Evolutionary conservation across 768 basidiomycete species (phyloP).

Genomic region (Termitomyces sp.): DNA sequence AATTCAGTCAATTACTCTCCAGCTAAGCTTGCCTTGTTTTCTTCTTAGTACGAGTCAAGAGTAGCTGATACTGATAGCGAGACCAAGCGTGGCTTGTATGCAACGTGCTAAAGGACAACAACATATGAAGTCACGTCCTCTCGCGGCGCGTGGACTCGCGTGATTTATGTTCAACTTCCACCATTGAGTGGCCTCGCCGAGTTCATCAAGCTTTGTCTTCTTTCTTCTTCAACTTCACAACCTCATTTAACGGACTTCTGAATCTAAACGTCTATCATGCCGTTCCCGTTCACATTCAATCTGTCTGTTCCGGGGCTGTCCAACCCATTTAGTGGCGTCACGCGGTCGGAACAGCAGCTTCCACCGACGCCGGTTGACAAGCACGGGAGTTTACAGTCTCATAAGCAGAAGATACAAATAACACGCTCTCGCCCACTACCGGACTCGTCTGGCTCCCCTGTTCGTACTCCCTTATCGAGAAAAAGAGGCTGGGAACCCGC

Average conservation of each 20-base stretch:
- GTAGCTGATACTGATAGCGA: neutral
- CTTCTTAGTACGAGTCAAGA: too few species aligned
- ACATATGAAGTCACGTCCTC: neutral
- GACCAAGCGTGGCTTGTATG: too few species aligned
- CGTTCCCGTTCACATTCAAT: conserved; percentile 70
- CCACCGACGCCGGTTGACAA: conserved; percentile 14
- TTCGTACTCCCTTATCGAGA: conserved; percentile 12
- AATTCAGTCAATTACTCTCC: neutral
- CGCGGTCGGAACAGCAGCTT: conserved; percentile 12
- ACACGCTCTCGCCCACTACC: conserved; percentile 19
- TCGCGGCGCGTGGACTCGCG: neutral
- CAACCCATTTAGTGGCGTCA: conserved; percentile 47
- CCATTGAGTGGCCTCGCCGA: neutral
- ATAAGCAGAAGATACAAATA: conserved; percentile 11
- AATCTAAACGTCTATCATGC: conserved; percentile 23
- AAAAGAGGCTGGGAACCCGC: conserved; percentile 67
- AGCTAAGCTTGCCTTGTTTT: neutral
- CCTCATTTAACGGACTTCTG: neutral
- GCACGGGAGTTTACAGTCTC: conserved; percentile 10
- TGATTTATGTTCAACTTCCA: neutral
- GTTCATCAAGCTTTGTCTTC: too few species aligned
- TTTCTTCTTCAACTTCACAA: conserved; percentile 1
- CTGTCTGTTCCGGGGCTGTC: conserved; percentile 57
- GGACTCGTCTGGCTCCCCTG: conserved; percentile 14
- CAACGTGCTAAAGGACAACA: neutral